Conservation (phyloP, 1,139 yeast genomes). For the Diutina siamensis region DNA sequence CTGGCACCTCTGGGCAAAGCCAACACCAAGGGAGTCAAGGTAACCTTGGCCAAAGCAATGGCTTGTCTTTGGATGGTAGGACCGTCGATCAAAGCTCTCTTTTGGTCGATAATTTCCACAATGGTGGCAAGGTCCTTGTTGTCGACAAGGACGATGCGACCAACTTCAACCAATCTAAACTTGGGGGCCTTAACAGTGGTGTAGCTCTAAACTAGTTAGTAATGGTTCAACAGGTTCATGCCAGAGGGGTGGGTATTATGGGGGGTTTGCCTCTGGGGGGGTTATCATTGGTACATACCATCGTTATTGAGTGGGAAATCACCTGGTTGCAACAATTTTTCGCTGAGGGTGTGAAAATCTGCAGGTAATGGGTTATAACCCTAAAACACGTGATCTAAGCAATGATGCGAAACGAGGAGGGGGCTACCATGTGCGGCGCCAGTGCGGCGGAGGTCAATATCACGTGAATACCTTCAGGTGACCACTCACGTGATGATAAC, state of each 20-base stretch:
- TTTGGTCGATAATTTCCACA: slow-evolving; percentile 98
- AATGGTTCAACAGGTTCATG: not conserved
- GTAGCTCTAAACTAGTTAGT: slow-evolving; percentile 9
- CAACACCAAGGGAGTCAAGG: slow-evolving; percentile 85
- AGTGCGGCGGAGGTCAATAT: not conserved
- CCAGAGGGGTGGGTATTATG: slow-evolving; percentile 93
- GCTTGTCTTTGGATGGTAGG: slow-evolving; percentile 95
- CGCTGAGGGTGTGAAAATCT: not conserved
- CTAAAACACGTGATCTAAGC: not conserved
- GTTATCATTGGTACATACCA: not conserved
- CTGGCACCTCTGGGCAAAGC: slow-evolving; percentile 87
- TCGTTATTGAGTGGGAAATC: not conserved
- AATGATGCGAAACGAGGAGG: too few relatives aligned
- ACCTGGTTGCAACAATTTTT: not conserved
- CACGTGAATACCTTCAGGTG: not conserved
- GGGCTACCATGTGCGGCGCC: too few relatives aligned
- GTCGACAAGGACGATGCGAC: slow-evolving; percentile 94
- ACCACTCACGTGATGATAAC: not conserved
- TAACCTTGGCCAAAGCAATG: slow-evolving; percentile 73
- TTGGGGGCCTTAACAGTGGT: slow-evolving; percentile 88
- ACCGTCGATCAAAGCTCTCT: slow-evolving; percentile 96
- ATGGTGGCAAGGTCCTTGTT: slow-evolving; percentile 78
- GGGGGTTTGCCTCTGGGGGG: slow-evolving; percentile 31
- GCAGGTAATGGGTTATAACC: not conserved
- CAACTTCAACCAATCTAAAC: slow-evolving; percentile 99